Evolutionary conservation across 164 flowering plant genomes (phyloP), one percentile per base, ranked within the genome.

Genomic region (Tetracentron sinense): DNA sequence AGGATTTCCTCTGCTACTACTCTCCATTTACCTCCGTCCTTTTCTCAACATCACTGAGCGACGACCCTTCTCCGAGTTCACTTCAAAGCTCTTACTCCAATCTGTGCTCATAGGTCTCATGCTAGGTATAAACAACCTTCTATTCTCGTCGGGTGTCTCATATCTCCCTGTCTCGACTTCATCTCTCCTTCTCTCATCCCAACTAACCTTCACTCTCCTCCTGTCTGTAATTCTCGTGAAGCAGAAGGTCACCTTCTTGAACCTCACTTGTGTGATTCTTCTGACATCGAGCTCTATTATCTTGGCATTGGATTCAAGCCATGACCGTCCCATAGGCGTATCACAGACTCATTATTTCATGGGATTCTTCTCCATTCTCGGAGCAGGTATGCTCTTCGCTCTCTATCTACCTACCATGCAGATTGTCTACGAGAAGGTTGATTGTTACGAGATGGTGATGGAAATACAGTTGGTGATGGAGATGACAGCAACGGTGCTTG

Each of bases 391-490:
- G 28, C 65, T 85, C 7, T 87, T 85, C 51, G 87, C 93, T 8
- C 76, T 89, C 22, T 87, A 88, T 26, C 67, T 91, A 0, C 93
- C 96, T 0, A 7, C 74, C 5, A 62, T 76, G 63, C 79, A 79
- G 67, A 52, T 67, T 31, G 65, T 71, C 19, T 73, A 71, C 54
- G 65, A 53, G 55, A 63, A 65, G 23, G 56, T 73, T n/a, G 17
- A 64, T 42, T 71, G 83, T 56, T 86, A 81, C 53, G n/a, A 58
- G 7, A 65, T 65, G 89, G 88, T 89, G 69, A 69, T 90, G 75
- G 92, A 90, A 65, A 85, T 84, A 85, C 96, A 88, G 70, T 33
- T 88, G 38, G 77, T 85, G 42, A 86, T 86, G 87, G 83, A 82
- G 63, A 6, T 60, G 0, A 77, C 83, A 0, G 94, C 94, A 0